These are phyloP conservation scores for Beauveria sp. DNA, from an alignment of 2,329 filamentous ascomycete species.

Conservation along the genomic window DNA sequence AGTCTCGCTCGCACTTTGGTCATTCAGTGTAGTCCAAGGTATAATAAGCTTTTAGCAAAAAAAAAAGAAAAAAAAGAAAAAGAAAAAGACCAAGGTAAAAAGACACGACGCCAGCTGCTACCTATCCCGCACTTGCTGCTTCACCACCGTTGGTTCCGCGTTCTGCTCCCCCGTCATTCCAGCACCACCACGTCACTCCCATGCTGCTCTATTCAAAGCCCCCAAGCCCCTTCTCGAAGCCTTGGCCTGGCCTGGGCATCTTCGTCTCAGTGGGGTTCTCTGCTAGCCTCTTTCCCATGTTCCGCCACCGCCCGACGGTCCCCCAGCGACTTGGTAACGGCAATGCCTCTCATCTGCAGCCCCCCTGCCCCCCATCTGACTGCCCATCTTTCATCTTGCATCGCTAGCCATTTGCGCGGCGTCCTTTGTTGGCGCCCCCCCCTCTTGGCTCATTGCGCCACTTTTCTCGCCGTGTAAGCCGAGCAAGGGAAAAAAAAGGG, in stretches of 20 bases:
- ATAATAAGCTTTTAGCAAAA: no score
- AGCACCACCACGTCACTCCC: background rate
- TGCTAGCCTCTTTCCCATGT: background rate
- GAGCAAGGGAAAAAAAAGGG: background rate
- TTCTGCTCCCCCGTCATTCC: no score
- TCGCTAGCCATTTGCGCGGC: background rate
- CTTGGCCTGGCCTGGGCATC: background rate
- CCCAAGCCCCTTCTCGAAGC: background rate
- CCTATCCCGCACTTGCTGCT: no score
- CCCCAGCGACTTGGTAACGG: background rate
- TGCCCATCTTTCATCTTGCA: background rate
- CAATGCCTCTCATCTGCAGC: background rate
- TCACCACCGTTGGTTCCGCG: no score
- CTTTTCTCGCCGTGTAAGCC: conserved; percentile 5
- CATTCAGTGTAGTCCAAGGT: no score
- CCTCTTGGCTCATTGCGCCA: conserved; percentile 2
- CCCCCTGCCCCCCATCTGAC: background rate
- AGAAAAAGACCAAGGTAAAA: no score
- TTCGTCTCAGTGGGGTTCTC: background rate
- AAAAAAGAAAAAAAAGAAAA: no score
- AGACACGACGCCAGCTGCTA: no score
- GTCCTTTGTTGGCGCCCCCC: background rate
- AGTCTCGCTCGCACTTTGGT: no score
- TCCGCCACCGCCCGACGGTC: background rate
- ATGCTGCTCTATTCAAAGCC: background rate